Evolutionary conservation across 257 asterid genomes (phyloP), one percentile per base, ranked within the genome.

Genomic region (Mentha longifolia): DNA sequence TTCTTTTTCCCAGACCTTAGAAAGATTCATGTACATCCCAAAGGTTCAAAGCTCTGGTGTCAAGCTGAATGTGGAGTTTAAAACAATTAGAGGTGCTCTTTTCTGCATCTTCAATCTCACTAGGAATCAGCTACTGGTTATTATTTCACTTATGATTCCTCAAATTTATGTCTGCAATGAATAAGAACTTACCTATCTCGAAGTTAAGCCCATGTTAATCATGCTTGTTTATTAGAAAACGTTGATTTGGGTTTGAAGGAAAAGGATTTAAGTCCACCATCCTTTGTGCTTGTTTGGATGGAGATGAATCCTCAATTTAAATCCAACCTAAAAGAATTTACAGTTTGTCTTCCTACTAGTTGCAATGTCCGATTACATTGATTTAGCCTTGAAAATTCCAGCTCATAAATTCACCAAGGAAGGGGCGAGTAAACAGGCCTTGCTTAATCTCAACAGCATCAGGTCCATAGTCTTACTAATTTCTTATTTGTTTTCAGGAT

Each of bases 11-110:
- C 88, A 95, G 99, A 83, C 58, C 45, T 75, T 74, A 61, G 97
- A 92, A 70, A 86, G 90, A 75, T 67, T 89, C 52, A 67, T 72
- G 28, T 94, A 89, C 71, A 76, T 74, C 80, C 88, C 98, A 5
- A 85, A 80, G 67, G 98, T 91, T 71, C 92, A 89, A 39, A 86
- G 74, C 61, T 86, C 95, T n/a, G 62, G 86, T 37, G 25, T 74
- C 61, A 89, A 75, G 91, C 83, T 92, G n/a, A 95, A 83, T 62
- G 92, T 91, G 79, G 99, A 91, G 74, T 89, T 91, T 79, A 88
- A 80, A 85, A 69, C 46, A 63, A 84, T 95, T 54, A 91, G 77
- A 89, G 98, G 99, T 91, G 81, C 64, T 30, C 57, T 35, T 71
- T 49, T 57, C 33, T 47, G 61, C 62, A 10, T 30, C 74, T 71